Base-by-base conservation (phyloP, 2,329 filamentous ascomycete genomes). In the Lasiodiplodia sp. region DNA sequence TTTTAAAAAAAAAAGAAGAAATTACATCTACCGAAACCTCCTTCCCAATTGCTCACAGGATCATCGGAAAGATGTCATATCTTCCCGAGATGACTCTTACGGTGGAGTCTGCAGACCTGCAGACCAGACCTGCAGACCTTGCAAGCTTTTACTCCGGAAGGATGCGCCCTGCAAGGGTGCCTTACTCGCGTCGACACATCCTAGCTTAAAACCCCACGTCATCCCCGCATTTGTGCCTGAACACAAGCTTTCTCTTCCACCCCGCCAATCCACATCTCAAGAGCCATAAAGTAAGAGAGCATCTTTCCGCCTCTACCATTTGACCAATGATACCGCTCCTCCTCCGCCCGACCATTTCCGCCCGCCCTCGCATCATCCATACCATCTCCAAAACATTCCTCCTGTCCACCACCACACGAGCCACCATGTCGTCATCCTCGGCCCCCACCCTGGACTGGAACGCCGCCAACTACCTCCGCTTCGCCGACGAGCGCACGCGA, bases 381-480 rank as follows among this genome's bases (percentile, higher is more conserved):
- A 47, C 37, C 12, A 47, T 3, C 21, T 40, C 37, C 37, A 44
- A 37, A 12, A 34, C 31, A 4, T 7, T 31, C 25, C 37, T 37
- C 12, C 56, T 21, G 38, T 44, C 38, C 1, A 4, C 38, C 12
- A 16, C 14, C 14, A 16, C 40, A 44, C 16, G 14, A 18, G 38
- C 38, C 38, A 40, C 5, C 1, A 47, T n/a, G 6, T 21, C 44
- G 3, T 47, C 52, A 14, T 21, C 52, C 28, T 11, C 56, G 3
- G 14, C 34, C 12, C 18, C 56, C n/a, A 21, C 7, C n/a, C 7
- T 47, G 7, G 82, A 85, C 77, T 89, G 87, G 87, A 86, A 81
- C n/a, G 84, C 87, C 51, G 72, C 77, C 2, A 86, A 87, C 73
- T 89, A 89, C 74, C 80, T 87, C 69, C 86, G 87, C 70, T 89